Conservation (phyloP, 148 eudicot species). For the Rhododendron kiyosumense region DNA sequence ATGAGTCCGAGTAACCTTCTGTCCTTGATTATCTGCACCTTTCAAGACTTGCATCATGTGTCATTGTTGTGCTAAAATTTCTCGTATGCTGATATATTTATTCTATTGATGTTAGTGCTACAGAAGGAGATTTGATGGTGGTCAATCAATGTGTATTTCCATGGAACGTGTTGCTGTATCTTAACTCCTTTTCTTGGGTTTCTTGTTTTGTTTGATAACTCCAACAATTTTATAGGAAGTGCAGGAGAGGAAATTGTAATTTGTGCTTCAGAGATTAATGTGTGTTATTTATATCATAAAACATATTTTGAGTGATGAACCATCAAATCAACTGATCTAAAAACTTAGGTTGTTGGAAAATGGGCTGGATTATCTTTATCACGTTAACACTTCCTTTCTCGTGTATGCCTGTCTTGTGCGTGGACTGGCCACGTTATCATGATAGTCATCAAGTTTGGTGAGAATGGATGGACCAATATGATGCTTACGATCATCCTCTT, state of each 20-base stretch:
- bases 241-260: neutral
- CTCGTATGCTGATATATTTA: neutral
- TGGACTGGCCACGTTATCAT: neutral
- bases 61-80: neutral
- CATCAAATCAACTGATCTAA: neutral
- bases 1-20: neutral
- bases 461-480: neutral
- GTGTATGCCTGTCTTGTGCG: neutral
- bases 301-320: neutral
- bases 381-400: neutral
- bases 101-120: neutral
- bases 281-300: neutral
- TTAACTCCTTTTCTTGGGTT: neutral
- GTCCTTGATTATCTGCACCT: neutral
- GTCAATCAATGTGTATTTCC: neutral
- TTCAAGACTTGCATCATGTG: neutral
- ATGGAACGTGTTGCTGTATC: neutral
- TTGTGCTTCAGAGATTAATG: neutral
- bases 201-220: neutral
- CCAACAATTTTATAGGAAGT: neutral
- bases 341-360: neutral
- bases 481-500: neutral
- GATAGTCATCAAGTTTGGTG: neutral
- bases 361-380: neutral
- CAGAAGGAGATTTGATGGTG: neutral